A percentile compares a stretch with the other conserved stretches of the same genome.
These are phyloP conservation scores for Nicotiana benthamiana DNA, from an alignment of 257 asterid species.

Conservation along the genomic window DNA sequence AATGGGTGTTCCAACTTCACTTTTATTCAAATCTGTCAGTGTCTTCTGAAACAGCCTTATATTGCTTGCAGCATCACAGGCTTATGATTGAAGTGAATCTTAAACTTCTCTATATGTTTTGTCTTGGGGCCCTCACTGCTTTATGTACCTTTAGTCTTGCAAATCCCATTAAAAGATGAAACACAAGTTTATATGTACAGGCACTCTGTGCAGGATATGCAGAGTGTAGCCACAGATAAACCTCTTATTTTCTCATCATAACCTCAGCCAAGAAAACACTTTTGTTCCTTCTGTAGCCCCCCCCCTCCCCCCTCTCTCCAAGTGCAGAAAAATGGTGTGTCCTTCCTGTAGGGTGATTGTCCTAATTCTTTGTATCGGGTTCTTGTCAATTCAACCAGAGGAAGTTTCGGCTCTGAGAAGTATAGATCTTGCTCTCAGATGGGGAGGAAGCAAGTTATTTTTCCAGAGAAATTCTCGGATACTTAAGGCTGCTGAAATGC, in stretches of 20 bases:
- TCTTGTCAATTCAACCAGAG: slow-evolving; percentile 30
- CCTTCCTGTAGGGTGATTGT: slow-evolving; percentile 27
- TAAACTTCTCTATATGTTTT: slow-evolving; percentile 38
- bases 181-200: slow-evolving; percentile 22
- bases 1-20: slow-evolving; percentile 42
- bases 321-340: slow-evolving; percentile 40
- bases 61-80: slow-evolving; percentile 39
- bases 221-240: slow-evolving; percentile 17
- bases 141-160: slow-evolving; percentile 58
- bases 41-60: slow-evolving; percentile 78
- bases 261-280: slow-evolving; percentile 8
- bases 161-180: slow-evolving; percentile 26
- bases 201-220: slow-evolving; percentile 6
- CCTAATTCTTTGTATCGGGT: slow-evolving; percentile 35
- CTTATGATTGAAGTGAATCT: slow-evolving; percentile 78
- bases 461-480: slow-evolving; percentile 23
- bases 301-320: background rate
- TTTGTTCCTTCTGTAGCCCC: background rate
- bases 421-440: slow-evolving; percentile 43
- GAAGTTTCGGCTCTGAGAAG: slow-evolving; percentile 37
- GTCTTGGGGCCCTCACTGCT: slow-evolving; percentile 21
- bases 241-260: slow-evolving; percentile 15
- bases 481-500: slow-evolving; percentile 23
- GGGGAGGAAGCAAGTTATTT: slow-evolving; percentile 14
- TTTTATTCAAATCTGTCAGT: slow-evolving; percentile 82